Evolutionary conservation across 2,329 filamentous ascomycete species (phyloP).

Genomic region (Monosporascus sp.): DNA sequence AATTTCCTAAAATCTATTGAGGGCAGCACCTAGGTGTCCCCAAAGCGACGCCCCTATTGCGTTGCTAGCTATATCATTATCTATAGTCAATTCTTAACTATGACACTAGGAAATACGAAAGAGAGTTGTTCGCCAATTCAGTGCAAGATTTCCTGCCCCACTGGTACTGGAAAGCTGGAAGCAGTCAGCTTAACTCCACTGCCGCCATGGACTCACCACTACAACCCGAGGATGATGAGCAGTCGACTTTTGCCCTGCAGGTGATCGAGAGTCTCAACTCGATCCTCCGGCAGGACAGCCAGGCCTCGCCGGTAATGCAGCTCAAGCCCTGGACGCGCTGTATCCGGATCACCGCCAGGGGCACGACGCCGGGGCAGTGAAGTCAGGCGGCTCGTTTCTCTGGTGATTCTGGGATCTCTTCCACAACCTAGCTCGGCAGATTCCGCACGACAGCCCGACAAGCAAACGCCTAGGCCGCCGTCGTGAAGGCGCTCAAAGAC

Average conservation of each 20-base stretch:
- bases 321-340: not conserved
- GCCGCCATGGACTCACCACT: not conserved
- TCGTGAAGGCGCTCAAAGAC: not conserved
- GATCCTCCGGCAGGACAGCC: not conserved
- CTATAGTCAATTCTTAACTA: no score
- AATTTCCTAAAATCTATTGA: no score
- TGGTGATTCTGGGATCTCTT: constrained; percentile 20
- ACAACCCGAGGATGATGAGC: not conserved
- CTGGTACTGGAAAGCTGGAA: not conserved
- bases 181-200: not conserved
- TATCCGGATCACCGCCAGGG: not conserved
- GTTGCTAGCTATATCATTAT: no score
- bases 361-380: not conserved
- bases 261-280: not conserved
- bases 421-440: constrained; percentile 14
- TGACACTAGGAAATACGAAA: no score
- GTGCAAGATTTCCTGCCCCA: no score
- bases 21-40: no score
- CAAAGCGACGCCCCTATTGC: no score
- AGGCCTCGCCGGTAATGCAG: not conserved
- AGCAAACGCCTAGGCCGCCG: not conserved
- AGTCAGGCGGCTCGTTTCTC: constrained; percentile 7
- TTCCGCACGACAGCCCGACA: constrained; percentile 9
- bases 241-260: not conserved
- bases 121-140: no score